Conservation (phyloP, 805 yeast genomes). For the Candida mattraensis region DNA sequence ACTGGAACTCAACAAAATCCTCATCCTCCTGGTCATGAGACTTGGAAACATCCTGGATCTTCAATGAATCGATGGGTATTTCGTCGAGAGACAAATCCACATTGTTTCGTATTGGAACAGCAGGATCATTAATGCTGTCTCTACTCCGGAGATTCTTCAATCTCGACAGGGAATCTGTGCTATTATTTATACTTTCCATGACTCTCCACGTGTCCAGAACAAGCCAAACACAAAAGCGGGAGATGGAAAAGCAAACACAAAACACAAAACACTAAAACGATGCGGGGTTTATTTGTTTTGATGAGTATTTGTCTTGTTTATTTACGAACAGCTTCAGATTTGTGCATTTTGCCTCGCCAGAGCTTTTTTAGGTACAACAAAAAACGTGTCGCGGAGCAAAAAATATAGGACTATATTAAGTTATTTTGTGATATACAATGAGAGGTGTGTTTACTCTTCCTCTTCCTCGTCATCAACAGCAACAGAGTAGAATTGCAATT, state of each 20-base stretch:
- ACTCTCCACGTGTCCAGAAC: no score
- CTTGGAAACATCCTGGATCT: neutral
- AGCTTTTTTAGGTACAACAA: no score
- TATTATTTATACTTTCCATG: neutral
- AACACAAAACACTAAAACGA: no score
- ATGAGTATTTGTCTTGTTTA: no score
- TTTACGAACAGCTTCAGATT: no score
- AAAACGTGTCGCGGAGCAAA: no score
- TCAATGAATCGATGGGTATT: neutral
- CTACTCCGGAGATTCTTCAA: constrained; percentile 3
- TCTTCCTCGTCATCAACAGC: constrained; percentile 91
- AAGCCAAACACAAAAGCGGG: no score
- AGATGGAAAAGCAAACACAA: no score
- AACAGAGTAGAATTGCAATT: constrained; percentile 98
- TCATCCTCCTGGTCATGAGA: constrained; percentile 10
- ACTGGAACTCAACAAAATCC: constrained; percentile 31
- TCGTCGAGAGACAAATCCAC: constrained; percentile 7
- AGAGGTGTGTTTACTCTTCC: constrained; percentile 80
- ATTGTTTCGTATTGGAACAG: constrained; percentile 7
- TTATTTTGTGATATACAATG: neutral
- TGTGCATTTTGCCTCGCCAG: no score
- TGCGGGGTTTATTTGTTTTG: no score
- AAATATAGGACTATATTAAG: neutral
- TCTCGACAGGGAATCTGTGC: constrained; percentile 4
- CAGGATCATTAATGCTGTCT: constrained; percentile 4